Conservation (phyloP, 202 grass and related monocot genomes). For the Zoysia matrella region DNA sequence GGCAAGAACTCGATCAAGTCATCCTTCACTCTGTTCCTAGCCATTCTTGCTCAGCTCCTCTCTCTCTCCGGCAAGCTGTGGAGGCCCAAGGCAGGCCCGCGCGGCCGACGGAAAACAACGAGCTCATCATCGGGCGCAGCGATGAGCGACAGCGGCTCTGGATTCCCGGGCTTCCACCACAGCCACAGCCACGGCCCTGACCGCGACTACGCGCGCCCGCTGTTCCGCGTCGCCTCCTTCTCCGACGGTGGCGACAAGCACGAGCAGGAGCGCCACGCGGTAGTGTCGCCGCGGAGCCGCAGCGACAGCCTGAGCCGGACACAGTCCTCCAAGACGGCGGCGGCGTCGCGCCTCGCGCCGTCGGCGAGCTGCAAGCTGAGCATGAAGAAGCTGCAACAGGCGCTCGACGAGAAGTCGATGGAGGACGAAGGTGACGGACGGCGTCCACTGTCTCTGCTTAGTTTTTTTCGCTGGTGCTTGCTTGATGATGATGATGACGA, state of each 20-base stretch:
- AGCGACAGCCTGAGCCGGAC: not conserved
- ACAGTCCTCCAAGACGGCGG: conserved; percentile 10
- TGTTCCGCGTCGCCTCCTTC: conserved; percentile 53
- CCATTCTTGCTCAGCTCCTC: conserved; percentile 26
- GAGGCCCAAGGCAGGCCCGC: conserved; percentile 13
- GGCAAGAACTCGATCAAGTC: conserved; percentile 1
- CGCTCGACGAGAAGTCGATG: conserved; percentile 28
- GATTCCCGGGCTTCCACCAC: conserved; percentile 50
- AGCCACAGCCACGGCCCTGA: conserved; percentile 11
- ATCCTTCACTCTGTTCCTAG: not conserved
- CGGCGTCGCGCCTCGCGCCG: conserved; percentile 27
- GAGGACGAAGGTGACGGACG: conserved; percentile 47
- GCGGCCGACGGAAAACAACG: not conserved
- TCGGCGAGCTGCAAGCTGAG: conserved; percentile 54
- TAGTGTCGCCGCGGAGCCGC: conserved; percentile 1
- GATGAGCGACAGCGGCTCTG: conserved; percentile 41
- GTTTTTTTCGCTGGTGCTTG: not conserved
- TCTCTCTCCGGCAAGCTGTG: not conserved
- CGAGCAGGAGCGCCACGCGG: conserved; percentile 23
- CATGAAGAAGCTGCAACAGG: conserved; percentile 52
- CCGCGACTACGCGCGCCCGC: conserved; percentile 23
- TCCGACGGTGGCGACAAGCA: conserved; percentile 28
- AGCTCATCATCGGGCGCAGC: not conserved
- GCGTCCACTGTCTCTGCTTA: not conserved
- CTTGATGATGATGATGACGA: not conserved